Conservation (phyloP, 2,329 filamentous ascomycete species). For the Teratosphaeria nubilosa region DNA sequence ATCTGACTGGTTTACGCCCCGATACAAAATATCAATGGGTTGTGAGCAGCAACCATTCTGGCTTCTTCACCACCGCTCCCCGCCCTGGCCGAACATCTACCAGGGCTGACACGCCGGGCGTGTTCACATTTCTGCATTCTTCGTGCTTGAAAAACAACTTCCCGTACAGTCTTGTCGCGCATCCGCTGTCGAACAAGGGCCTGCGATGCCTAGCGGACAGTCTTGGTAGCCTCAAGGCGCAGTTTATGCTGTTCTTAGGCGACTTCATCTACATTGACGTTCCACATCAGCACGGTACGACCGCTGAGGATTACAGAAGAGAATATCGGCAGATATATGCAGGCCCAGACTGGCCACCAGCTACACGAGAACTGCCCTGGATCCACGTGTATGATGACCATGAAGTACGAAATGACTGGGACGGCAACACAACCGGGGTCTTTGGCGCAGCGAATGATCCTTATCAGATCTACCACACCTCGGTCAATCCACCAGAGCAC, state of each 20-base stretch:
- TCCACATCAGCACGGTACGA: conserved; percentile 64
- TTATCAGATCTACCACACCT: conserved; percentile 76
- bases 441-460: conserved; percentile 73
- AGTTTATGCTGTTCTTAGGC: conserved; percentile 64
- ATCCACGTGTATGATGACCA: conserved; percentile 96
- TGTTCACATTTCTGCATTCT: conserved; percentile 82
- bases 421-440: conserved; percentile 66
- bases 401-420: conserved; percentile 93
- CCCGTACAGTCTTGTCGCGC: conserved; percentile 75
- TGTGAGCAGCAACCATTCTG: conserved; percentile 77
- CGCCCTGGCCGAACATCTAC: conserved; percentile 51
- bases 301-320: conserved; percentile 66
- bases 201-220: conserved; percentile 65
- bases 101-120: conserved; percentile 47
- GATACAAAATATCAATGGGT: conserved; percentile 73
- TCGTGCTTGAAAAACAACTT: conserved; percentile 89
- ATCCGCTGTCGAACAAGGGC: conserved; percentile 73
- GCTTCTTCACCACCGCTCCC: conserved; percentile 71
- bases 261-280: conserved; percentile 92
- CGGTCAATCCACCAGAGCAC: conserved; percentile 64
- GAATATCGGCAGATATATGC: conserved; percentile 95
- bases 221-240: conserved; percentile 60
- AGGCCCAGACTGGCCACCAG: conserved; percentile 77
- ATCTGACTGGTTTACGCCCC: conserved; percentile 55
- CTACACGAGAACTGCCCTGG: conserved; percentile 79